These are phyloP conservation scores for Solanum megistacrolobum DNA, from an alignment of 257 asterid genomes.

Conservation along the genomic window DNA sequence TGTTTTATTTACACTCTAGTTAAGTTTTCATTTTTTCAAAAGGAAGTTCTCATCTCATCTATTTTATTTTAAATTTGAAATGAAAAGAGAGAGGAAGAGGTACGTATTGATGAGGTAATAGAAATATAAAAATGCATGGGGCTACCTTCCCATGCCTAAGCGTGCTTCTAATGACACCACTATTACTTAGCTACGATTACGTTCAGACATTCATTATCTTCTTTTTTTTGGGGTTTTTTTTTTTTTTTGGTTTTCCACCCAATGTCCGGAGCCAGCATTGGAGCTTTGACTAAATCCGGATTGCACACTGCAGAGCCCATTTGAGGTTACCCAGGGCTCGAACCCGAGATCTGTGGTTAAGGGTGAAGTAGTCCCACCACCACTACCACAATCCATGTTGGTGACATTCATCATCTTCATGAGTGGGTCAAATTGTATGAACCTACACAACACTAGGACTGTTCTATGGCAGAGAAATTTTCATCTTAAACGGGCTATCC, in stretches of 20 bases:
- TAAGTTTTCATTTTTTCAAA: neutral
- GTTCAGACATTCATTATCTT: neutral
- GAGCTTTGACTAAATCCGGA: neutral
- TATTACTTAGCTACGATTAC: neutral
- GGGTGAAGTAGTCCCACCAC: neutral
- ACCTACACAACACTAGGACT: neutral
- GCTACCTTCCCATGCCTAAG: neutral
- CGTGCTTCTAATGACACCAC: neutral
- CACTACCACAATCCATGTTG: neutral
- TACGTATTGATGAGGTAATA: neutral
- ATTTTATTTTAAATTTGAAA: neutral
- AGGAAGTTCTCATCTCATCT: neutral
- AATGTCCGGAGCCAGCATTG: accelerated
- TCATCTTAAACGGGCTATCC: neutral
- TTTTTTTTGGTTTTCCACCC: too few relatives aligned
- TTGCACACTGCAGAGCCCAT: neutral
- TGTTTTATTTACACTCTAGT: neutral
- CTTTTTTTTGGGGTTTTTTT: too few relatives aligned
- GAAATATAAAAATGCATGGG: neutral
- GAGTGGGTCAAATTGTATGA: neutral
- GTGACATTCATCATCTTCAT: neutral
- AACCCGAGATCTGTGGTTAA: too few relatives aligned
- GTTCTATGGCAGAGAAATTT: neutral
- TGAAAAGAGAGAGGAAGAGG: neutral
- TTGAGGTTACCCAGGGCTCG: too few relatives aligned